phyloP scores from a whole-genome alignment of 2,329 filamentous ascomycete genomes.

The Colletotrichum caudatum region DNA sequence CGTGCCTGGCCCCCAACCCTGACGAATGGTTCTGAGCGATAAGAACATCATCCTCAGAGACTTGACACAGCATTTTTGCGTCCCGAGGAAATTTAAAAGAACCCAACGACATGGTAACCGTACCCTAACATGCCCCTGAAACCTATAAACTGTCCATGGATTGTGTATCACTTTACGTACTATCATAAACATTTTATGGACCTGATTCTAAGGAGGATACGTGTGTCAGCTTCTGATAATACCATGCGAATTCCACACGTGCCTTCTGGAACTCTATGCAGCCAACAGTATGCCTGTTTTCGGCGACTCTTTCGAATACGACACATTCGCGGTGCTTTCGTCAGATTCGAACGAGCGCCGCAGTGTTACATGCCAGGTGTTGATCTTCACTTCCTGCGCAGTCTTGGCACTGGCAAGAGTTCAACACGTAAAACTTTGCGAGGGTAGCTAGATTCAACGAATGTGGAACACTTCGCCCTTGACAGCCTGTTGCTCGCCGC shows the following conservation, averaged over 20 bases:
- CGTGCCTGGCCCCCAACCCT: background rate
- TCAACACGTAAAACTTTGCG: background rate
- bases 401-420: background rate
- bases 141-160: background rate
- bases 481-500: background rate
- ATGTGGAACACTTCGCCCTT: background rate
- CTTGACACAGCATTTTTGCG: background rate
- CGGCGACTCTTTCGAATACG: too few species aligned
- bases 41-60: too few species aligned
- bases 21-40: background rate
- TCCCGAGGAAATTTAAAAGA: background rate
- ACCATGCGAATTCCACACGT: too few species aligned
- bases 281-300: too few species aligned
- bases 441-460: background rate
- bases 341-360: too few species aligned
- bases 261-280: too few species aligned
- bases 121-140: background rate
- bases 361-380: background rate
- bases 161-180: background rate
- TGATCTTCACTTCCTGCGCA: background rate
- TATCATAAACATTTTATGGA: too few species aligned
- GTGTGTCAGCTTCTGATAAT: too few species aligned
- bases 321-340: too few species aligned
- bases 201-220: too few species aligned
- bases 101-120: too few species aligned